A percentile compares a stretch with the other conserved stretches of the same genome.
Conservation (phyloP, 2,329 filamentous ascomycete genomes). For the Ophiostoma sp. region DNA sequence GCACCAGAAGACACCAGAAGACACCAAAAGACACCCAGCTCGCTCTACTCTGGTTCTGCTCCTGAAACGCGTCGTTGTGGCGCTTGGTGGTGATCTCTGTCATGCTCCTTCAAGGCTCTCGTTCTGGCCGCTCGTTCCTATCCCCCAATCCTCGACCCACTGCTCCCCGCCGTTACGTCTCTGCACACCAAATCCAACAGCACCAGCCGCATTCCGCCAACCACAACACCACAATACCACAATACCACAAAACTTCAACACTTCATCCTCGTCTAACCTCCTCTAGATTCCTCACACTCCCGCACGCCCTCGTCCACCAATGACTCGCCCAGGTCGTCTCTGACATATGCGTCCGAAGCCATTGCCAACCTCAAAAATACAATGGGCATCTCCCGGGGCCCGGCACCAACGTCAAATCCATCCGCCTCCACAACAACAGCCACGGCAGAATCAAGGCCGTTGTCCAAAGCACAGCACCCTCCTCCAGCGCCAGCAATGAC, state of each 20-base stretch:
- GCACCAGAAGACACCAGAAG: background rate
- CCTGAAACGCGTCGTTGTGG: conserved; percentile 2
- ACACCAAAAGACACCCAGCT: background rate
- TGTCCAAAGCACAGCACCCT: no score
- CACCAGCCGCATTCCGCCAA: background rate
- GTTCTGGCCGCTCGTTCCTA: background rate
- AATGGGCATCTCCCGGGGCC: conserved; percentile 33
- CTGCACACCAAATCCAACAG: conserved; percentile 7
- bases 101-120: background rate
- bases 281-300: conserved; percentile 15
- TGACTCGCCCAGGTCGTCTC: conserved; percentile 31
- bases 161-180: conserved; percentile 6
- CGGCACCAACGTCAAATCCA: conserved; percentile 8
- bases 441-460: background rate
- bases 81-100: background rate
- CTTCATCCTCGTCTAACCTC: background rate
- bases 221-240: background rate
- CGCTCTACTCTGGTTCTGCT: background rate
- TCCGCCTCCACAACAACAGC: background rate
- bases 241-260: background rate
- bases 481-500: background rate
- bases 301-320: conserved; percentile 26
- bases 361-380: conserved; percentile 35
- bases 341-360: conserved; percentile 38
- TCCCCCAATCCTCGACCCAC: background rate